A percentile compares a stretch with the other conserved stretches of the same genome.
phyloP scores from a whole-genome alignment of 1,284 basidiomycete species.

The Anthracocystis walkeri region DNA sequence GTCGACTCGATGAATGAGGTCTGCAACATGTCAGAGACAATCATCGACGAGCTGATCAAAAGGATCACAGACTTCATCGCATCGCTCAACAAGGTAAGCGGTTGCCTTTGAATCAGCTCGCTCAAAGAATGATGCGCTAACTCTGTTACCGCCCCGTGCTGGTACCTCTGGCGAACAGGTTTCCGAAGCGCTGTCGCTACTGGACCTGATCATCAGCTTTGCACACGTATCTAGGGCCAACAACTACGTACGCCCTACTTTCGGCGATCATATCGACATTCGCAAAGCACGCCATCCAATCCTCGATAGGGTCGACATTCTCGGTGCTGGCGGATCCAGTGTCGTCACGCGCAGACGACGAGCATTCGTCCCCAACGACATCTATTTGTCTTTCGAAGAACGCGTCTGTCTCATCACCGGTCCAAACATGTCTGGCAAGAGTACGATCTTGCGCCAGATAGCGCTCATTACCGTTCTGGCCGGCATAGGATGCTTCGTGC shows the following conservation, averaged over 20 bases:
- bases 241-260: constrained; percentile 49
- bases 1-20: constrained; percentile 85
- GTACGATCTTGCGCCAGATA: constrained; percentile 88
- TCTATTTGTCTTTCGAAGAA: constrained; percentile 43
- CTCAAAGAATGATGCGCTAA: not conserved
- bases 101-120: not conserved
- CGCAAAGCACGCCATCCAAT: constrained; percentile 72
- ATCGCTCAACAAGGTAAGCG: constrained; percentile 52
- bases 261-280: constrained; percentile 63
- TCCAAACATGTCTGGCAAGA: constrained; percentile 81
- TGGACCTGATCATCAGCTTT: constrained; percentile 58
- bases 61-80: constrained; percentile 41
- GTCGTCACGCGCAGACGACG: constrained; percentile 16
- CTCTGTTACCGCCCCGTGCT: not conserved
- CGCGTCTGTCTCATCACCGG: constrained; percentile 63
- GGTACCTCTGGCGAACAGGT: constrained; percentile 21
- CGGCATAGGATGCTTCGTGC: constrained; percentile 79
- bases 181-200: constrained; percentile 57
- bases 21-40: constrained; percentile 78
- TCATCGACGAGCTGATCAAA: constrained; percentile 48
- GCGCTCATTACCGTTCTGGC: constrained; percentile 86
- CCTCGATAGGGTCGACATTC: constrained; percentile 79
- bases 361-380: constrained; percentile 42
- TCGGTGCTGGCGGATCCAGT: not conserved
- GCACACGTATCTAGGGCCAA: constrained; percentile 35